Evolutionary conservation across 2,329 filamentous ascomycete genomes (phyloP).

Genomic region (Microcera coccophila): DNA sequence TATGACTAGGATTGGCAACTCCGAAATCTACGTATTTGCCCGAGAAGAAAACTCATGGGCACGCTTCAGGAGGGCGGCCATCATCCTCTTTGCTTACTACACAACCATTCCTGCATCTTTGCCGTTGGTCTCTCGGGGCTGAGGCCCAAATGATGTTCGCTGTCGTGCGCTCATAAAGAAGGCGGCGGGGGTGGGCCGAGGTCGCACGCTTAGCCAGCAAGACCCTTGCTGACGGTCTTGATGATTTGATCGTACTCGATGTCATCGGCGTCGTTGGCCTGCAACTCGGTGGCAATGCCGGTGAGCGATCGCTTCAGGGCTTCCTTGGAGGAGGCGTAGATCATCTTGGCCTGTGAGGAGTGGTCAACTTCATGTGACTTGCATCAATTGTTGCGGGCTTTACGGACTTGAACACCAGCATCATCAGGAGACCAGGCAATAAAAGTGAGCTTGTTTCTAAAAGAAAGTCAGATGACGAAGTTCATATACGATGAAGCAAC

Average conservation of each 20-base stretch:
- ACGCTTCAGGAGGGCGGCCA: slow-evolving; percentile 15
- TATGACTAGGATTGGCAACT: slow-evolving; percentile 29
- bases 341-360: slow-evolving; percentile 69
- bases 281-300: slow-evolving; percentile 70
- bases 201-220: slow-evolving; percentile 40
- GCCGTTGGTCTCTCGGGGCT: slow-evolving; percentile 20
- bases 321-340: slow-evolving; percentile 86
- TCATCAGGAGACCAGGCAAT: slow-evolving; percentile 79
- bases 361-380: slow-evolving; percentile 9
- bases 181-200: slow-evolving; percentile 11
- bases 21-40: slow-evolving; percentile 26
- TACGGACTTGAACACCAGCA: slow-evolving; percentile 68
- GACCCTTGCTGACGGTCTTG: slow-evolving; percentile 61
- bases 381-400: slow-evolving; percentile 57
- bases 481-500: neutral
- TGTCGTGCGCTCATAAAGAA: slow-evolving; percentile 22
- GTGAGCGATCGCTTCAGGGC: slow-evolving; percentile 75
- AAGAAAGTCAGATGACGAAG: slow-evolving; percentile 16
- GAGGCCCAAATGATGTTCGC: slow-evolving; percentile 27
- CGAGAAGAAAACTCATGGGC: slow-evolving; percentile 22
- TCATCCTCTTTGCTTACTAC: slow-evolving; percentile 15
- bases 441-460: slow-evolving; percentile 73
- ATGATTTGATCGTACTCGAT: slow-evolving; percentile 73
- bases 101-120: slow-evolving; percentile 27
- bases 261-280: slow-evolving; percentile 80